Evolutionary conservation across 1,284 basidiomycete species (phyloP).

Genomic region (Melanopsichium pennsylvanicum): DNA sequence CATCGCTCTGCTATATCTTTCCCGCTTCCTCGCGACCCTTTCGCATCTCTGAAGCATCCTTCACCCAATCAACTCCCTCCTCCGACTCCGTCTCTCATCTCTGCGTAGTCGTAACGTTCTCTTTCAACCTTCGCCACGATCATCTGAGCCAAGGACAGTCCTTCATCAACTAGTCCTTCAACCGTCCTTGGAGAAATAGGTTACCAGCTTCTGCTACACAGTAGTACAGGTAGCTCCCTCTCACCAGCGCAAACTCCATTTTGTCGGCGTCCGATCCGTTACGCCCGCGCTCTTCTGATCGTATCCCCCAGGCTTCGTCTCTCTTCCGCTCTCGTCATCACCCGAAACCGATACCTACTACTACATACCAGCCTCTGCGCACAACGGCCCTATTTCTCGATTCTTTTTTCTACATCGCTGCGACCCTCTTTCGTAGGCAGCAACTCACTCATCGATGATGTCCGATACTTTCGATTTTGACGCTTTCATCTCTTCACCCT

Average conservation of each 20-base stretch:
- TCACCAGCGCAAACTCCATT: conserved; percentile 2
- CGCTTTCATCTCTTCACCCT: conserved; percentile 51
- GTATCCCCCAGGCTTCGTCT: background rate
- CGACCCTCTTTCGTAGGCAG: conserved; percentile 2
- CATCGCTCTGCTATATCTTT: conserved; percentile 41
- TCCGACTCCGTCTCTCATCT: background rate
- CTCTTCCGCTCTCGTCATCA: background rate
- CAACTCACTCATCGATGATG: conserved; percentile 27
- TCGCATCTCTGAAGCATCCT: conserved; percentile 12
- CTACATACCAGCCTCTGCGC: conserved; percentile 11
- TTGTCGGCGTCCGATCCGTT: conserved; percentile 46
- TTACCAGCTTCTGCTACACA: background rate
- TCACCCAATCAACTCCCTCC: background rate
- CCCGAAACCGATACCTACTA: conserved; percentile 6
- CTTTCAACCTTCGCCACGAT: conserved; percentile 3
- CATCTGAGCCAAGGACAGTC: conserved; percentile 20
- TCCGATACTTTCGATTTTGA: conserved; percentile 49
- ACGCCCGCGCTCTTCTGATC: conserved; percentile 39
- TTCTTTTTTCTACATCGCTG: conserved; percentile 2
- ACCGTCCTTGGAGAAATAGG: background rate
- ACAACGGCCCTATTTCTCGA: conserved; percentile 1
- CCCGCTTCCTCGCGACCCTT: conserved; percentile 22
- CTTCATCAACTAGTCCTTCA: background rate
- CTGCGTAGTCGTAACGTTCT: background rate
- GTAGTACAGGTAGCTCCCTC: background rate